These are phyloP conservation scores for Wallacemonas collosoma DNA, from an alignment of 208 protist genomes.

Conservation along the genomic window DNA sequence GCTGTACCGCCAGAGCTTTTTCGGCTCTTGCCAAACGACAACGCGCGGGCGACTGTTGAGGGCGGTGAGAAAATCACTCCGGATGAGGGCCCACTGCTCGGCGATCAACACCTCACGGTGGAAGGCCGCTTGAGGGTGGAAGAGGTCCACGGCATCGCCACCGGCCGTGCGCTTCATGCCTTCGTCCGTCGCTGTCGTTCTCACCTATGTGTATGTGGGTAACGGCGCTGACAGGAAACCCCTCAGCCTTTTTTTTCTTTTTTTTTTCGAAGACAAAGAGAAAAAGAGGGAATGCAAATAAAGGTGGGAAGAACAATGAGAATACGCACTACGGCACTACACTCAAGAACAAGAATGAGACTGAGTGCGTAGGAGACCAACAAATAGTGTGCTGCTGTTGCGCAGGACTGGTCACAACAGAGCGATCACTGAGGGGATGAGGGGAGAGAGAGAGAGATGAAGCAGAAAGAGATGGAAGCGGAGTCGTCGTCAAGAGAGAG, in stretches of 20 bases:
- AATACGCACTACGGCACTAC: neutral
- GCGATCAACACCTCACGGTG: conserved; percentile 81
- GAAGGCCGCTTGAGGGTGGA: conserved; percentile 72
- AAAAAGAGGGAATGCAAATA: conserved; percentile 7
- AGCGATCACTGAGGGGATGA: neutral
- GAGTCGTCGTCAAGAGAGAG: too few species aligned
- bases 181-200: too few species aligned
- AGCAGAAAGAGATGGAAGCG: neutral
- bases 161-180: conserved; percentile 58
- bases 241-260: too few species aligned
- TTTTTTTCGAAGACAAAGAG: neutral
- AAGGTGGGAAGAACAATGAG: neutral
- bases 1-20: conserved; percentile 85
- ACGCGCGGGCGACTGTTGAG: conserved; percentile 27
- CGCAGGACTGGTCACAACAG: neutral
- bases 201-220: too few species aligned
- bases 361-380: too few species aligned
- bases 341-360: too few species aligned
- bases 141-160: conserved; percentile 32
- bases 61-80: conserved; percentile 63
- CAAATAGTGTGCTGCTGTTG: neutral
- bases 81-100: conserved; percentile 67
- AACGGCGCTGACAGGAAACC: too few species aligned
- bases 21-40: conserved; percentile 64
- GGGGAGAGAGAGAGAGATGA: neutral